These are phyloP conservation scores for Spongospora subterranea DNA, from an alignment of 208 protist species.

Conservation along the genomic window DNA sequence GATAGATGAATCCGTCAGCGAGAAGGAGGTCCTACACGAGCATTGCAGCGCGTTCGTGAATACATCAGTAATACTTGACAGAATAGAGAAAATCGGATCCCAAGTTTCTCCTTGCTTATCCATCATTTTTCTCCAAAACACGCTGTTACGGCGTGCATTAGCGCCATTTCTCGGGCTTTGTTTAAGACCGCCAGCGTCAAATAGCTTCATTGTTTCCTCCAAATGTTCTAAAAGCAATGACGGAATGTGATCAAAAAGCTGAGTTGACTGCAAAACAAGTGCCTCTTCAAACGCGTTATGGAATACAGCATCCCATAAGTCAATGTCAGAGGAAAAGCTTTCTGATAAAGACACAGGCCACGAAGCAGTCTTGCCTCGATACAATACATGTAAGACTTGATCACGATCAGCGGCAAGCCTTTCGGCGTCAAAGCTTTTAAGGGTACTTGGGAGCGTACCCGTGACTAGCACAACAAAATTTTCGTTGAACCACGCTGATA, in stretches of 20 bases:
- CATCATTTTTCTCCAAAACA: constrained; percentile 1
- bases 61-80: not conserved
- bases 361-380: not conserved
- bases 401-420: constrained; percentile 1
- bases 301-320: not conserved
- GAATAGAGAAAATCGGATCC: not conserved
- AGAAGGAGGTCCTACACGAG: not conserved
- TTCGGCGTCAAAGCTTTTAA: not conserved
- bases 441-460: no score
- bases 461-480: no score
- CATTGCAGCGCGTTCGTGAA: not conserved
- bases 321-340: not conserved
- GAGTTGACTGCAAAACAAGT: not conserved
- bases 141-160: constrained; percentile 1
- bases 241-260: not conserved
- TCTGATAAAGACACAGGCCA: not conserved
- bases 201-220: not conserved
- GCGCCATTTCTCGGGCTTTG: not conserved
- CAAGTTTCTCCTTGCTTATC: not conserved
- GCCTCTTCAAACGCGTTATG: not conserved
- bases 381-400: not conserved
- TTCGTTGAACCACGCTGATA: no score
- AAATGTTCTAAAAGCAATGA: not conserved
- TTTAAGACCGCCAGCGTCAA: not conserved
- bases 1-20: constrained; percentile 1